These are phyloP conservation scores for Neoboletus magnificus DNA, from an alignment of 768 basidiomycete species.

Conservation along the genomic window DNA sequence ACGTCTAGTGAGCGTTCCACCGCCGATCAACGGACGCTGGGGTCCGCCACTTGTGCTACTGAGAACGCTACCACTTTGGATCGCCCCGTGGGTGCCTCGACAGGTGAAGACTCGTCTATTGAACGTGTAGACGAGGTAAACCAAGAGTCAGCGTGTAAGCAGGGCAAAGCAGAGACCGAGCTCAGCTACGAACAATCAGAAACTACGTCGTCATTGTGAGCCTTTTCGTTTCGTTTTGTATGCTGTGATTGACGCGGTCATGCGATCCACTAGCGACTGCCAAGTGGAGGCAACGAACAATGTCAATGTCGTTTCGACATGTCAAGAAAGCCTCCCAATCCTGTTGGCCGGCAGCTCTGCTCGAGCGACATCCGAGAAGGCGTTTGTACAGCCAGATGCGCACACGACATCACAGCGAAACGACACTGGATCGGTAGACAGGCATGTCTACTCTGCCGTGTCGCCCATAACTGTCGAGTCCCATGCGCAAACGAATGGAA, in stretches of 20 bases:
- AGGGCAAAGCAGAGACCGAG: not conserved
- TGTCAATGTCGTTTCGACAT: not conserved
- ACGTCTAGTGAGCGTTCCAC: not conserved
- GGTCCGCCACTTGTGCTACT: not conserved
- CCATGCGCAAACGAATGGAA: not conserved
- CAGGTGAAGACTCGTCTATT: not conserved
- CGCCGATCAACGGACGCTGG: not conserved
- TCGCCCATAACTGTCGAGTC: not conserved
- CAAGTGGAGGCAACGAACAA: too few species aligned
- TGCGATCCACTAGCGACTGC: not conserved
- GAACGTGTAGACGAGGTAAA: not conserved
- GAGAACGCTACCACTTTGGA: not conserved
- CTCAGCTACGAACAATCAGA: not conserved
- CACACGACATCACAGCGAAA: not conserved
- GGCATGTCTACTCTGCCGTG: not conserved
- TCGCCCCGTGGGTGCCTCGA: not conserved
- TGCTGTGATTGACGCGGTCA: not conserved
- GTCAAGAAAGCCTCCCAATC: not conserved
- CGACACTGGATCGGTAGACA: not conserved
- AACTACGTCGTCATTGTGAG: not conserved
- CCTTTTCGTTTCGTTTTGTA: not conserved
- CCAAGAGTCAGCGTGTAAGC: not conserved
- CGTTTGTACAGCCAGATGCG: not conserved
- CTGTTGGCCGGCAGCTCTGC: not conserved
- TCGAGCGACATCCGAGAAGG: not conserved